phyloP scores from a whole-genome alignment of 73 alveolate species.

The Paramecium pentaurelia region DNA sequence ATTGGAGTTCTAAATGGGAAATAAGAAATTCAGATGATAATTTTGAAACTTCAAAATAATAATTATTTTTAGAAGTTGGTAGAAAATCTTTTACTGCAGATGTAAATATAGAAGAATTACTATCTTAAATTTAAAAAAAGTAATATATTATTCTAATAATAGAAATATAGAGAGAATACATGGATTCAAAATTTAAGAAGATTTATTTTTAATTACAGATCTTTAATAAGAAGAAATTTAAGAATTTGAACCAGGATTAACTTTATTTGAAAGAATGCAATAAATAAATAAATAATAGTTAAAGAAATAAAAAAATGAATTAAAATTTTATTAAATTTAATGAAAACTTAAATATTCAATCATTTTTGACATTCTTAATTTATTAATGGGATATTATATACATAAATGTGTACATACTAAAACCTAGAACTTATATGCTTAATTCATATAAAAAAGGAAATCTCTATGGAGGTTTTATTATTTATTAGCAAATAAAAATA shows the following conservation, averaged over 20 bases:
- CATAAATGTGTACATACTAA: background rate
- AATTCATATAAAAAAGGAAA: background rate
- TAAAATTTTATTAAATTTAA: background rate
- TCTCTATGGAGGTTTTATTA: background rate
- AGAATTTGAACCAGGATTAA: constrained; percentile 8
- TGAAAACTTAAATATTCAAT: background rate
- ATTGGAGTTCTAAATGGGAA: background rate
- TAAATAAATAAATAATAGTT: background rate
- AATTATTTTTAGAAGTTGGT: constrained; percentile 16
- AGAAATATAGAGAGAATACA: constrained; percentile 17
- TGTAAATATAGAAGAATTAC: background rate
- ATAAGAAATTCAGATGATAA: background rate
- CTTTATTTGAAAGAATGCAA: constrained; percentile 21
- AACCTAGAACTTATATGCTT: background rate
- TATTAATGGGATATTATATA: background rate
- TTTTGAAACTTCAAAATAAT: background rate
- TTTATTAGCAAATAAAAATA: background rate
- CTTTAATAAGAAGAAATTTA: background rate
- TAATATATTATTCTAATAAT: background rate
- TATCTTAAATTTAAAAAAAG: background rate
- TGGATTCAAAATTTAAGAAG: background rate
- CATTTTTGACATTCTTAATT: background rate
- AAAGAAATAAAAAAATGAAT: background rate
- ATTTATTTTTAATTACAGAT: background rate
- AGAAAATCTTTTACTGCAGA: constrained; percentile 47